Conservation (phyloP, 352 stramenopile species). For the Phytophthora idaei region DNA sequence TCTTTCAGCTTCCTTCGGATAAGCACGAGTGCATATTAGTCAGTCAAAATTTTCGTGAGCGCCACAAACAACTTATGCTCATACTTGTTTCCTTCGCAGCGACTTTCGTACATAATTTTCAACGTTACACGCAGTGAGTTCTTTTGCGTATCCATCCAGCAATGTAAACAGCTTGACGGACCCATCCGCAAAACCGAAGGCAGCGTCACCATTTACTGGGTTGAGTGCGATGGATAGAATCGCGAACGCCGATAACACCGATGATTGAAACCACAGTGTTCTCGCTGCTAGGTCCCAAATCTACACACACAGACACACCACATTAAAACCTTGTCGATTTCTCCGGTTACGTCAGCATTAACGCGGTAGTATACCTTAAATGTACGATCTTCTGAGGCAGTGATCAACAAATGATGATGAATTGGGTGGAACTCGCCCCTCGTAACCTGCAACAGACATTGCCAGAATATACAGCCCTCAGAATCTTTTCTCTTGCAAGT, state of each 20-base stretch:
- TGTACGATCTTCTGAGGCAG: constrained; percentile 80
- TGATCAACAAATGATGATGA: constrained; percentile 70
- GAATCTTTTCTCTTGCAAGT: not conserved
- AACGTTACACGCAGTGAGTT: constrained; percentile 54
- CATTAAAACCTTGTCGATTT: not conserved
- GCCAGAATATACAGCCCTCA: not conserved
- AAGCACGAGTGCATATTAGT: constrained; percentile 16
- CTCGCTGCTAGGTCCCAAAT: constrained; percentile 80
- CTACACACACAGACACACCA: constrained; percentile 28
- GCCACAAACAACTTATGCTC: not conserved
- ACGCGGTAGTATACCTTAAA: constrained; percentile 64
- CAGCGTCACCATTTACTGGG: constrained; percentile 61
- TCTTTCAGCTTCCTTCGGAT: constrained; percentile 47
- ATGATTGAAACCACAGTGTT: constrained; percentile 72
- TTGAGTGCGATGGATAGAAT: constrained; percentile 75
- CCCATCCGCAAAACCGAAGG: constrained; percentile 77
- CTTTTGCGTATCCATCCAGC: constrained; percentile 56
- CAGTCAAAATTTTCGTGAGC: not conserved
- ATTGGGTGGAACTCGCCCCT: constrained; percentile 77
- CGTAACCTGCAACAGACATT: constrained; percentile 50
- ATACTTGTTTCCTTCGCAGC: constrained; percentile 24
- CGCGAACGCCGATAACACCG: constrained; percentile 74
- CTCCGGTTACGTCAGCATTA: not conserved
- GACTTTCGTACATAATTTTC: constrained; percentile 55
- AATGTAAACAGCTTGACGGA: constrained; percentile 65